Evolutionary conservation across 768 basidiomycete genomes (phyloP).

Genomic region (Boletus reticulatus): DNA sequence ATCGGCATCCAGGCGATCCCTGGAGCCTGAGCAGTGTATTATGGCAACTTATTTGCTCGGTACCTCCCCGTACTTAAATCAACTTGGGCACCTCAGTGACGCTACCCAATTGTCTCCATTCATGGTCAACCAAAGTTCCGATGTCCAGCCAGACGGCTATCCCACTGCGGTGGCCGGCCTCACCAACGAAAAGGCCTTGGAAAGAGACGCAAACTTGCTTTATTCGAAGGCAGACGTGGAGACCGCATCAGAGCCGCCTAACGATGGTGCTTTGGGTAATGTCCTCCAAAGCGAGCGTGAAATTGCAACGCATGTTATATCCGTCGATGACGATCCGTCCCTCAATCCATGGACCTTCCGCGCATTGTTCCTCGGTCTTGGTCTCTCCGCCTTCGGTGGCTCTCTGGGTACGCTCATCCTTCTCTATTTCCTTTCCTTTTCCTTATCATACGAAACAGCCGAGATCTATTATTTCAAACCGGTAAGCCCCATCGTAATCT

Average conservation of each 20-base stretch:
- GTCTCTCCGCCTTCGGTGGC: slow-evolving; percentile 50
- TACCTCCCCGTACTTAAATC: slow-evolving; percentile 3
- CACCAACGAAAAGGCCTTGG: slow-evolving; percentile 10
- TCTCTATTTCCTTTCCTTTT: neutral
- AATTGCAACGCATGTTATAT: slow-evolving; percentile 46
- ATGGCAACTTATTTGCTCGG: neutral
- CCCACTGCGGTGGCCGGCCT: neutral
- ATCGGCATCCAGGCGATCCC: no score
- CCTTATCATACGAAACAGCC: slow-evolving; percentile 29
- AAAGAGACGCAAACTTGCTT: slow-evolving; percentile 11
- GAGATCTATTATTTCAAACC: slow-evolving; percentile 64
- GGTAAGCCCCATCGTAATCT: slow-evolving; percentile 21
- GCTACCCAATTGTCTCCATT: neutral
- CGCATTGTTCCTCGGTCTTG: slow-evolving; percentile 52
- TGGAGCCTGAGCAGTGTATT: neutral
- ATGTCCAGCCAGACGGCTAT: neutral
- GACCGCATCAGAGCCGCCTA: slow-evolving; percentile 1
- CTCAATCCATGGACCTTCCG: slow-evolving; percentile 39
- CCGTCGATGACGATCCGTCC: slow-evolving; percentile 31
- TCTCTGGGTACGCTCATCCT: slow-evolving; percentile 39
- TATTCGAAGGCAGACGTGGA: slow-evolving; percentile 36
- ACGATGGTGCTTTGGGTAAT: slow-evolving; percentile 5
- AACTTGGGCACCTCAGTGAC: neutral
- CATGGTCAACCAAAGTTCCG: slow-evolving; percentile 3
- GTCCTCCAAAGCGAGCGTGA: slow-evolving; percentile 44